Evolutionary conservation across 495 filamentous ascomycete genomes (phyloP).

Genomic region (Cairneyella variabilis): DNA sequence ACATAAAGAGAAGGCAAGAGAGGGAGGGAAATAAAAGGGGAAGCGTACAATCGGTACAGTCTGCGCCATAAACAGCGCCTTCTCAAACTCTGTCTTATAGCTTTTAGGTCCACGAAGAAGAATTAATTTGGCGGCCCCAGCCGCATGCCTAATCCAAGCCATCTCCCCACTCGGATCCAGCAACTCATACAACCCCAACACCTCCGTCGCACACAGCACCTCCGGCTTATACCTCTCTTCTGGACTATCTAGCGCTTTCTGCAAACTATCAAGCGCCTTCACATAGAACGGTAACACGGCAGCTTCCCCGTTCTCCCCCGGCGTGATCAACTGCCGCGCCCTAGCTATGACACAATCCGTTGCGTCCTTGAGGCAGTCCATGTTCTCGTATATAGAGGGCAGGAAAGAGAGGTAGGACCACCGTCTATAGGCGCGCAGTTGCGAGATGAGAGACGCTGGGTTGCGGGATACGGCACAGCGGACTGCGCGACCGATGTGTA

Average conservation of each 20-base stretch:
- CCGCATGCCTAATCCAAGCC: slow-evolving; percentile 31
- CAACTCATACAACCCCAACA: slow-evolving; percentile 33
- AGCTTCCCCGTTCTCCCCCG: slow-evolving; percentile 11
- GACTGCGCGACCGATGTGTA: slow-evolving; percentile 23
- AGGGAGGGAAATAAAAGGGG: not conserved
- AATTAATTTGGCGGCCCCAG: slow-evolving; percentile 31
- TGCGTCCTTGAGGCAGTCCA: slow-evolving; percentile 29
- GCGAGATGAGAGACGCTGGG: slow-evolving; percentile 17
- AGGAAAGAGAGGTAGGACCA: slow-evolving; percentile 33
- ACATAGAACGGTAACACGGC: slow-evolving; percentile 28
- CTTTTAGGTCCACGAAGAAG: slow-evolving; percentile 30
- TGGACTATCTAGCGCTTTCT: slow-evolving; percentile 30
- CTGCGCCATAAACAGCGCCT: slow-evolving; percentile 33
- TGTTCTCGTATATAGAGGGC: slow-evolving; percentile 31
- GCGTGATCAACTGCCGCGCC: slow-evolving; percentile 25
- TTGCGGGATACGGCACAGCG: slow-evolving; percentile 20
- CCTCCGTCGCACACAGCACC: slow-evolving; percentile 33
- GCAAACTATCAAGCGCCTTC: slow-evolving; percentile 32
- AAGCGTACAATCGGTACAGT: slow-evolving; percentile 29
- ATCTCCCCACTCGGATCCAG: slow-evolving; percentile 20
- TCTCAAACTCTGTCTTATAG: slow-evolving; percentile 34
- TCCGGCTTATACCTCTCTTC: slow-evolving; percentile 24
- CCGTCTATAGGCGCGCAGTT: slow-evolving; percentile 20
- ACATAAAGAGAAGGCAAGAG: no score
- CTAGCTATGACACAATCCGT: slow-evolving; percentile 32